Evolutionary conservation across 2,329 filamentous ascomycete genomes (phyloP).

Genomic region (Fusarium denticulatum): DNA sequence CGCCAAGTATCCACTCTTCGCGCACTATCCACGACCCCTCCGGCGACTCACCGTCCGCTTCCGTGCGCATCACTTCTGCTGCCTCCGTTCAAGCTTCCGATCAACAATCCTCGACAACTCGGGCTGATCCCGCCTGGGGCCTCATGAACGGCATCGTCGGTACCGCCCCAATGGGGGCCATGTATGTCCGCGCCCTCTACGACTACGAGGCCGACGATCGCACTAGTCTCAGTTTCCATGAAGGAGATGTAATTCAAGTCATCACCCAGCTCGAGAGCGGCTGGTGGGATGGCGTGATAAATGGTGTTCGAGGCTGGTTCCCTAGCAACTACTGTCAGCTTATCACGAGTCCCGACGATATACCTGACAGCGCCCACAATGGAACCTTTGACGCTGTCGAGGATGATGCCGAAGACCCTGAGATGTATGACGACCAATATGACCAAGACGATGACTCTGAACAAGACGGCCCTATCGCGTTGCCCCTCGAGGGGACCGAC

Average conservation of each 20-base stretch:
- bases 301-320: conserved; percentile 97
- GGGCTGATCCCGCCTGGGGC: conserved; percentile 43
- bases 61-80: conserved; percentile 42
- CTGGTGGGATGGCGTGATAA: conserved; percentile 99
- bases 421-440: conserved; percentile 73
- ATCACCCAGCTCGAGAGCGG: conserved; percentile 98
- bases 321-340: conserved; percentile 98
- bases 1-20: conserved; percentile 47
- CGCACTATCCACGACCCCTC: conserved; percentile 45
- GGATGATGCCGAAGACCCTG: conserved; percentile 72
- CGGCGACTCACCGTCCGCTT: conserved; percentile 43
- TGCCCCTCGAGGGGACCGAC: conserved; percentile 75
- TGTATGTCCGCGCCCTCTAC: conserved; percentile 96
- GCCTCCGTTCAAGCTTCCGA: conserved; percentile 41
- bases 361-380: conserved; percentile 69
- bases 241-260: conserved; percentile 97
- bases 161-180: conserved; percentile 70
- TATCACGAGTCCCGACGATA: conserved; percentile 79
- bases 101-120: conserved; percentile 37
- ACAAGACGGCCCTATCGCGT: conserved; percentile 65
- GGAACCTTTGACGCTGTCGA: conserved; percentile 63
- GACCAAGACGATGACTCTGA: conserved; percentile 75
- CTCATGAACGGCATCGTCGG: conserved; percentile 71
- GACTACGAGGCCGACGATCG: conserved; percentile 98
- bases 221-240: conserved; percentile 94